A percentile compares a stretch with the other conserved stretches of the same genome.
phyloP scores from a whole-genome alignment of 257 asterid species.

The Paraleonurus japonicus region DNA sequence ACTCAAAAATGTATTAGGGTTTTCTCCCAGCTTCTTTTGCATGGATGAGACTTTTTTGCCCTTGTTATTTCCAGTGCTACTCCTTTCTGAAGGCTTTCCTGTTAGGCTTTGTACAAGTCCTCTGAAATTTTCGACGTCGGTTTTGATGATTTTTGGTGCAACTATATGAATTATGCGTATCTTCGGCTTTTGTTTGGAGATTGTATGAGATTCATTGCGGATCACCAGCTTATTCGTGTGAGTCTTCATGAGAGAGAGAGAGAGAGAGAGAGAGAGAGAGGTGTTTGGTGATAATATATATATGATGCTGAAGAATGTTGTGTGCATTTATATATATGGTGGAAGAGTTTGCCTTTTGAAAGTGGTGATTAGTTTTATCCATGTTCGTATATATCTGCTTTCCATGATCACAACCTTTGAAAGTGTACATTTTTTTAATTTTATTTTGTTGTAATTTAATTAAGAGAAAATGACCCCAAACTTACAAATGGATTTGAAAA shows the following conservation, averaged over 20 bases:
- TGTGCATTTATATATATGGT: conserved; percentile 20
- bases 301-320: conserved; percentile 8
- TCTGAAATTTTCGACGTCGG: conserved; percentile 55
- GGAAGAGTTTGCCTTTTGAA: conserved; percentile 43
- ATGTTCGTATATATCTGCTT: background rate
- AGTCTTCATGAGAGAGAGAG: conserved; percentile 34
- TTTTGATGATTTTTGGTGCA: conserved; percentile 67
- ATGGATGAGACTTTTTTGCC: background rate
- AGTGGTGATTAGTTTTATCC: conserved; percentile 33
- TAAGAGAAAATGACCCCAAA: background rate
- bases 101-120: conserved; percentile 70
- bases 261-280: background rate
- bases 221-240: conserved; percentile 26
- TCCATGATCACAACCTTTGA: background rate
- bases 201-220: conserved; percentile 42
- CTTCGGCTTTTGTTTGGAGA: conserved; percentile 55
- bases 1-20: conserved; percentile 39
- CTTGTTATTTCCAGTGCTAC: background rate
- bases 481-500: background rate
- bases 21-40: conserved; percentile 20
- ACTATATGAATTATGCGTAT: conserved; percentile 71
- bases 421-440: background rate
- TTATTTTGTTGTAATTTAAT: background rate
- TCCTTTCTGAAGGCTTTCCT: conserved; percentile 41
- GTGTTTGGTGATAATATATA: background rate